Conservation (phyloP, 176 grass and related monocot genomes). For the Lolium perenne region DNA sequence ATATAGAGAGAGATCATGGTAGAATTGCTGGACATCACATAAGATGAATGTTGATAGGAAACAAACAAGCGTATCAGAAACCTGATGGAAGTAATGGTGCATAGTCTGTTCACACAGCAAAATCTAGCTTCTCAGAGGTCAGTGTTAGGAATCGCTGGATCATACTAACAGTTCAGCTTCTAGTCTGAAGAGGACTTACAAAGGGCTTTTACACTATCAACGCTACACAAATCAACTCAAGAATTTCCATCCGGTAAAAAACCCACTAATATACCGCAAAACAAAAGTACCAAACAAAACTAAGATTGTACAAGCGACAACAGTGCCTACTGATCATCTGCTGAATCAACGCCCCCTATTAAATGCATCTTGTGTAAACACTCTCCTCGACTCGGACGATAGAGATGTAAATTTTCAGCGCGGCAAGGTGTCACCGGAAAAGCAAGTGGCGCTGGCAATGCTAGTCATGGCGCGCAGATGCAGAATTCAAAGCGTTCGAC, state of each 20-base stretch:
- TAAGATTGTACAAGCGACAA: conserved; percentile 52
- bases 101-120: conserved; percentile 1
- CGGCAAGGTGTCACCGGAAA: conserved; percentile 24
- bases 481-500: background rate
- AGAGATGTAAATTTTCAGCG: conserved; percentile 17
- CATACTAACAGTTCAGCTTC: conserved; percentile 21
- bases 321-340: conserved; percentile 34
- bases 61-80: background rate
- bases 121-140: conserved; percentile 5
- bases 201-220: conserved; percentile 23
- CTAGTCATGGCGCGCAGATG: conserved; percentile 72
- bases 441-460: conserved; percentile 53
- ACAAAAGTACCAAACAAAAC: conserved; percentile 35
- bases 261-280: conserved; percentile 42
- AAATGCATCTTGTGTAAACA: background rate
- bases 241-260: conserved; percentile 41
- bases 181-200: conserved; percentile 10
- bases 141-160: background rate
- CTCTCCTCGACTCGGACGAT: background rate
- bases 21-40: background rate
- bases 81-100: background rate
- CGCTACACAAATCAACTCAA: conserved; percentile 38
- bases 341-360: background rate
- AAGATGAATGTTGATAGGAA: background rate
- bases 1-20: no score